phyloP scores from a whole-genome alignment of 805 yeast genomes.

The Nakazawaea ernobii region DNA sequence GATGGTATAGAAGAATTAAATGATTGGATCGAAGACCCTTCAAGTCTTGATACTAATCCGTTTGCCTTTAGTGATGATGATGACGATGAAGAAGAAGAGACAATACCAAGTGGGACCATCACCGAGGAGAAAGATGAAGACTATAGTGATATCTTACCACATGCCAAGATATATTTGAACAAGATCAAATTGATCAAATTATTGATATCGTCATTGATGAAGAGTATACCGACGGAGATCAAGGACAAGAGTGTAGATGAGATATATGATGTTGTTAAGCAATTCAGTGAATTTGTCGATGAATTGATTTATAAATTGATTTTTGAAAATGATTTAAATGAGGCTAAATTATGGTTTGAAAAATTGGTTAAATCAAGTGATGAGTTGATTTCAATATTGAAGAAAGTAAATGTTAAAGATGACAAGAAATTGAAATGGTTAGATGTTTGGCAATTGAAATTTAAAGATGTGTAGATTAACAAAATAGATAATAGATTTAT shows the following conservation, averaged over 20 bases:
- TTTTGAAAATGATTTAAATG: constrained; percentile 34
- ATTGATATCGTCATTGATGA: constrained; percentile 50
- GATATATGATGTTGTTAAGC: constrained; percentile 29
- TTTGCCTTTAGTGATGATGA: constrained; percentile 38
- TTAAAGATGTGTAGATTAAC: constrained; percentile 16
- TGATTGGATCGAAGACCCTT: constrained; percentile 66
- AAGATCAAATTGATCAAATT: constrained; percentile 54
- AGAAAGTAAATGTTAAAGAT: constrained; percentile 40
- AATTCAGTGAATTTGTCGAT: constrained; percentile 45
- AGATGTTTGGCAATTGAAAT: constrained; percentile 46
- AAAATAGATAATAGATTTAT: background rate
- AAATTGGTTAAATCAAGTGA: constrained; percentile 18
- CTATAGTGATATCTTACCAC: constrained; percentile 26
- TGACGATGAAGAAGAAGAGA: constrained; percentile 25
- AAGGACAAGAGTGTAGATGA: constrained; percentile 8
- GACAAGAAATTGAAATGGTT: constrained; percentile 56
- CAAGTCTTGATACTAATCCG: constrained; percentile 41
- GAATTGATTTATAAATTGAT: constrained; percentile 53
- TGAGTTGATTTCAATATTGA: constrained; percentile 32
- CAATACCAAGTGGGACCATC: constrained; percentile 9
- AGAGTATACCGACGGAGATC: constrained; percentile 42
- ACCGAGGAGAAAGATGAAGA: constrained; percentile 16
- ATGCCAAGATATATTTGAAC: constrained; percentile 42
- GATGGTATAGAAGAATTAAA: constrained; percentile 65
- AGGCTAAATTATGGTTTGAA: constrained; percentile 24